A percentile compares a stretch with the other conserved stretches of the same genome.
These are phyloP conservation scores for Lasiosphaeris hirsuta DNA, from an alignment of 495 filamentous ascomycete species.

Conservation along the genomic window DNA sequence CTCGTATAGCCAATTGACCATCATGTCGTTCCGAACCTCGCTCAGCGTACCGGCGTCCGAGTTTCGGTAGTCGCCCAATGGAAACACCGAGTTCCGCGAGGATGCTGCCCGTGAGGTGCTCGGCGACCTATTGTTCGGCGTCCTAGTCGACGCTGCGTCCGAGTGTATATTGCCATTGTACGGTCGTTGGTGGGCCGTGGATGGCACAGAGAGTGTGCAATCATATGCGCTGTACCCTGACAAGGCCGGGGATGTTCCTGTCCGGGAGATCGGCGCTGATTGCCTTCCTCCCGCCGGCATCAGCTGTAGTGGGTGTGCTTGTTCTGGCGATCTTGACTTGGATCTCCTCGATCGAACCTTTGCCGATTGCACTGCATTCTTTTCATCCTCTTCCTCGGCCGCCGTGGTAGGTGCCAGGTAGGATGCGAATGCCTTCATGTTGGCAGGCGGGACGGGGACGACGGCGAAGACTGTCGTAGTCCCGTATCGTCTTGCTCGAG, in stretches of 20 bases:
- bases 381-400: not conserved
- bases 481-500: too few species aligned
- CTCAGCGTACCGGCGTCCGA: conserved; percentile 36
- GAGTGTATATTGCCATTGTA: not conserved
- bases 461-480: too few species aligned
- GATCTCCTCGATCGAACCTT: not conserved
- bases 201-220: conserved; percentile 18
- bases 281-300: not conserved
- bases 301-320: not conserved
- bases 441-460: too few species aligned
- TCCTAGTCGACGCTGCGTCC: not conserved
- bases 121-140: not conserved
- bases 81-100: conserved; percentile 40
- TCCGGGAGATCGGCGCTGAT: not conserved
- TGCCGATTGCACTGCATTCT: not conserved
- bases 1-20: conserved; percentile 60
- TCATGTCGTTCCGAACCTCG: conserved; percentile 56
- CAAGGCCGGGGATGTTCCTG: not conserved
- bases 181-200: not conserved
- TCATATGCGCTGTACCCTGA: not conserved
- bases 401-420: not conserved
- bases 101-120: conserved; percentile 11
- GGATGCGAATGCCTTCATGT: not conserved
- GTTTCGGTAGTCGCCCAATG: conserved; percentile 46
- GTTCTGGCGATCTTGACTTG: not conserved